Conservation (phyloP, 1,139 yeast species). For the Pichia sp. region DNA sequence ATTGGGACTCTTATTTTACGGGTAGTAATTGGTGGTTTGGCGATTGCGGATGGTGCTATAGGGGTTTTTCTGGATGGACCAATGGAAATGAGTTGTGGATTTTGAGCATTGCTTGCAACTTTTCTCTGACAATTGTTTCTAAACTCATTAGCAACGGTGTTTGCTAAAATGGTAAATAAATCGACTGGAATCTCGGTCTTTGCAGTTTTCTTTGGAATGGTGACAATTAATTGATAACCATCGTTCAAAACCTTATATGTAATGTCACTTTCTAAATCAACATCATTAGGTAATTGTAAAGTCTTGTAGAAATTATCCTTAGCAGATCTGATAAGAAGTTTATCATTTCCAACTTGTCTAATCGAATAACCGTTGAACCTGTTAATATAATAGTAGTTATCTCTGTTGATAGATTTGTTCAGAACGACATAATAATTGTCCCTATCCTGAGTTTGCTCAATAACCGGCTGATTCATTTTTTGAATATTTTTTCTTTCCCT, state of each 20-base stretch:
- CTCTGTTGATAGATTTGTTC: slow-evolving; percentile 4
- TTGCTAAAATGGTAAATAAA: too few species aligned
- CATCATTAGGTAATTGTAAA: slow-evolving; percentile 12
- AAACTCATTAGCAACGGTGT: too few species aligned
- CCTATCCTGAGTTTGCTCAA: slow-evolving; percentile 6
- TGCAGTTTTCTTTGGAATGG: slow-evolving; percentile 11
- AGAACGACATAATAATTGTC: slow-evolving; percentile 10
- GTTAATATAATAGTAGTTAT: slow-evolving; percentile 4
- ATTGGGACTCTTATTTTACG: too few species aligned
- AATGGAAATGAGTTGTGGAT: too few species aligned
- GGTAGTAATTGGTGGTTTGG: too few species aligned
- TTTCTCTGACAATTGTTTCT: too few species aligned
- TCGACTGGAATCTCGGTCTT: too few species aligned
- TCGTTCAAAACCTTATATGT: slow-evolving; percentile 6
- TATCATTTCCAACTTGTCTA: slow-evolving; percentile 5
- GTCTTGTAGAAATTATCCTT: slow-evolving; percentile 12
- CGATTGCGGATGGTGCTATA: too few species aligned
- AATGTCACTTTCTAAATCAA: slow-evolving; percentile 7
- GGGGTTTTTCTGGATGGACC: too few species aligned
- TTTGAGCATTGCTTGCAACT: too few species aligned
- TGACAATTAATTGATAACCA: slow-evolving; percentile 12
- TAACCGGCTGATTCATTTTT: slow-evolving; percentile 8
- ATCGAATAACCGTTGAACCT: slow-evolving; percentile 12
- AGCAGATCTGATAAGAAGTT: slow-evolving; percentile 11
- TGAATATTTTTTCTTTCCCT: slow-evolving; percentile 7